Base-by-base conservation (phyloP, 257 asterid species). In the Asclepias syriaca region DNA sequence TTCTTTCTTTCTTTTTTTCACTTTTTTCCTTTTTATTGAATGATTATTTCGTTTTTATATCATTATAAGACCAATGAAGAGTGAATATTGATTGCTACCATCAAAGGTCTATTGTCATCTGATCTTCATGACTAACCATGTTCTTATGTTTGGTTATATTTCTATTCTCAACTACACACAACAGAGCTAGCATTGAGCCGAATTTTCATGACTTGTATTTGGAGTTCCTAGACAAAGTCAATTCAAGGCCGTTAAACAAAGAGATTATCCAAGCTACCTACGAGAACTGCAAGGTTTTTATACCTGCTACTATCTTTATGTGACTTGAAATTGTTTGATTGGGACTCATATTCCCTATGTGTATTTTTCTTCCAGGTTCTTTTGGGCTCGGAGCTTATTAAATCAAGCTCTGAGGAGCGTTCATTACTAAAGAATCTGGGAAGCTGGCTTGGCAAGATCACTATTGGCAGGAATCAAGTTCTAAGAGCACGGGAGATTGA, bases 391-490 rank as follows among this genome's bases (percentile, higher is more conserved):
- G 94, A 92, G 76, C 98, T 95, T 65, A 92, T 95, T 82, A 95
- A 95, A 77, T 88, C 98, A 58, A 92, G 96, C 69, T 86, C 88
- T 21, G 99, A 95, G 79, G 99, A 95, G 82, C 98, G 99, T 58
- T 95, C 99, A 8, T 72, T 92, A 85, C 93, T 95, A 72, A 95
- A 92, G 84, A 92, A 90, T 81, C 85, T 95, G 61, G 98, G 98
- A 78, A 92, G 97, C 88, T 95, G 99, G 99, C 92, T 95, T 80
- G 99, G 99, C 77, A 95, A 95, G 84, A 85, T 95, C 68, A 95
- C 99, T 66, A 95, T 95, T 73, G 99, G 99, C 77, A 92, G 79
- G 83, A 95, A 95, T 85, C 92, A 87, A 75, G 97, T 92, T 69
- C 84, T 95, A 75, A 83, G 96, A 83, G 99, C 94, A 37, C 86